Percentiles rank a stretch among this genome's conserved stretches.
Evolutionary conservation across 2,329 filamentous ascomycete genomes (phyloP).

Genomic region (Pestalotiopsis sp.): DNA sequence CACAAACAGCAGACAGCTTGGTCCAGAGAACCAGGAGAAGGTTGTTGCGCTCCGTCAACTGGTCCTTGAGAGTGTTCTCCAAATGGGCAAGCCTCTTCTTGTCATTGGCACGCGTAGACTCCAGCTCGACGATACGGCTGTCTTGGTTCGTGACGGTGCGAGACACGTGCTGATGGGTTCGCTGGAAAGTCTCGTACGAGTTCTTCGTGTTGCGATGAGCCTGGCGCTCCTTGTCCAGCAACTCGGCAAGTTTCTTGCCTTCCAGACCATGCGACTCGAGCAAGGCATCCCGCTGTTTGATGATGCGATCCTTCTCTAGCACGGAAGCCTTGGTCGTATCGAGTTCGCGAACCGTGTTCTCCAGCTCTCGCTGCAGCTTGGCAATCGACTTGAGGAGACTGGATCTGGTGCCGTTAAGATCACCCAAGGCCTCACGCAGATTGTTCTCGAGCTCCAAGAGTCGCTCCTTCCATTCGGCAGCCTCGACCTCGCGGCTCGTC

Average conservation of each 20-base stretch:
- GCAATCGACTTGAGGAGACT: slow-evolving; percentile 85
- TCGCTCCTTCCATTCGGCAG: slow-evolving; percentile 87
- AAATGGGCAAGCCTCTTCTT: slow-evolving; percentile 74
- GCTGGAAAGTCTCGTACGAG: slow-evolving; percentile 85
- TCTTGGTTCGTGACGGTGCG: slow-evolving; percentile 85
- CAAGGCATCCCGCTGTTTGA: slow-evolving; percentile 85
- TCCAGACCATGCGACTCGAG: slow-evolving; percentile 90
- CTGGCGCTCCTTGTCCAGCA: slow-evolving; percentile 88
- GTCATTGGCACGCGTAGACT: slow-evolving; percentile 76
- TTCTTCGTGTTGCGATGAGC: slow-evolving; percentile 84
- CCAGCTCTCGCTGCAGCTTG: slow-evolving; percentile 85
- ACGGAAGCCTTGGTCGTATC: slow-evolving; percentile 76
- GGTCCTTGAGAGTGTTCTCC: slow-evolving; percentile 81
- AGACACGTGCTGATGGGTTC: slow-evolving; percentile 84
- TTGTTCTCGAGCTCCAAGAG: slow-evolving; percentile 88
- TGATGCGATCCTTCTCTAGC: slow-evolving; percentile 86
- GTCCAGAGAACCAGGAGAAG: slow-evolving; percentile 90
- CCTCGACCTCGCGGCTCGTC: slow-evolving; percentile 83
- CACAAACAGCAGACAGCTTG: slow-evolving; percentile 80
- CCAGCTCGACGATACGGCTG: slow-evolving; percentile 81
- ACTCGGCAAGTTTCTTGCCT: slow-evolving; percentile 78
- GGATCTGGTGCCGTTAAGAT: slow-evolving; percentile 82
- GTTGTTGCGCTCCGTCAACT: slow-evolving; percentile 86
- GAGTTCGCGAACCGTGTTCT: slow-evolving; percentile 80
- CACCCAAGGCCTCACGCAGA: slow-evolving; percentile 82